Evolutionary conservation across 73 alveolate genomes (phyloP), one percentile per base, ranked within the genome.

Genomic region (Tetrahymena borealis): DNA sequence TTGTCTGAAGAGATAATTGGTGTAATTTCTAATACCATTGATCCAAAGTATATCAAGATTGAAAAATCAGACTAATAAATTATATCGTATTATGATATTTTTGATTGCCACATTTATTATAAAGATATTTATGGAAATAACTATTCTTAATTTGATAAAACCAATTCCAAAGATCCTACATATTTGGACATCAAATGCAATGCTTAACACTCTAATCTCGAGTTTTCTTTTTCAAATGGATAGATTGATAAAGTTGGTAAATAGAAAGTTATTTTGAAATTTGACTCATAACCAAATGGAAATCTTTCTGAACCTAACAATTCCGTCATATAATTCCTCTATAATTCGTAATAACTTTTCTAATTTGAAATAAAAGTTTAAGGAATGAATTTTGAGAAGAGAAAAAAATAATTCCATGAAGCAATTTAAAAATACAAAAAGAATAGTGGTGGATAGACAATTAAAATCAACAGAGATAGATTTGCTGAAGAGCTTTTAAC

Each of bases 401-500:
- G 93, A 93, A 85, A 38, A 85, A 85, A 40, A 15, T 38, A 85
- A 41, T 93, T 93, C 39, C 79, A 39, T 38, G 32, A 35, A 3
- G 93, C 78, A 39, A 32, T 93, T 31, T 32, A 39, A 11, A 42
- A 93, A 90, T 60, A 3, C 37, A 79, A 91, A 38, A 60, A 79
- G 11, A 39, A 93, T 13, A 0, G 33, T 11, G 33, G 39, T 16
- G 79, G 43, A 0, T 31, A 93, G 38, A 35, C 38, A 1, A 60
- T 93, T 13, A 36, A 7, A 6, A 39, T 93, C 24, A 79, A 92
- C 40, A 93, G 95, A 93, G 38, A 41, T 37, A 79, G 79, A 40
- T 93, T 93, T 78, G 90, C 91, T n/a, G 78, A 93, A n/a, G 95
- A 93, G 37, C 85, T 60, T 10, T 85, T 93, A 33, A 38, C 78